Base-by-base conservation (phyloP, 1,284 basidiomycete genomes). In the Coriolopsis trogii region DNA sequence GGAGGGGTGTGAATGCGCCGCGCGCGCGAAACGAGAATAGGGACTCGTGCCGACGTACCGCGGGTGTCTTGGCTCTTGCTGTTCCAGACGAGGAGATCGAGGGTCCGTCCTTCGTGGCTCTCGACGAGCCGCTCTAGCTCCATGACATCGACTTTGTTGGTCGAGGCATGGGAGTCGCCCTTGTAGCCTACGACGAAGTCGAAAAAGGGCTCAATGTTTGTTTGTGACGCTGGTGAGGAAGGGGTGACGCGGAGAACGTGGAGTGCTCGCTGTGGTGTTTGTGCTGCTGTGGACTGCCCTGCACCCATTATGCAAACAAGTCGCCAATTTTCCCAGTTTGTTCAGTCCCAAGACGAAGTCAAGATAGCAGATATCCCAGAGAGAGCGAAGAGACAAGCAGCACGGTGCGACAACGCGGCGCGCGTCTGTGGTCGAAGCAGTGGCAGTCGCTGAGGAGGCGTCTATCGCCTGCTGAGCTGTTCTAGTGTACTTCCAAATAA, bases 131-230 rank as follows among this genome's bases (percentile, higher is more conserved):
- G 80, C 63, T 92, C 91, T 13, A 95, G 76, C 56, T 87, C 84
- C 2, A 80, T 72, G n/a, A 83, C 85, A 61, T 92, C 87, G 38
- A 93, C 79, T 34, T 77, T 78, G 45, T 78, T 76, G 46, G 78
- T 74, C 3, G 77, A 72, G 7, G 81, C 73, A 39, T 82, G 71
- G 0, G 81, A 73, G 55, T 86, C 79, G 26, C 87, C 86, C 66
- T 93, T 86, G 52, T 95, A 90, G 15, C 95, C 96, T 34, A 98
- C 85, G 28, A 98, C 84, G 70, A 97, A 98, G 74, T 98, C 96
- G 67, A 99, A 99, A 74, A 95, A 97, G 0, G 95, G 92, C 66
- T 98, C 95, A 39, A 98, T 89, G 45, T 84, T 84, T 5, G 91
- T 91, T 49, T 86, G 78, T 8, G 91, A 90, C 1, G 92, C 90